Evolutionary conservation across 2,329 filamentous ascomycete genomes (phyloP).

Genomic region (Aspergillus carbonarius): DNA sequence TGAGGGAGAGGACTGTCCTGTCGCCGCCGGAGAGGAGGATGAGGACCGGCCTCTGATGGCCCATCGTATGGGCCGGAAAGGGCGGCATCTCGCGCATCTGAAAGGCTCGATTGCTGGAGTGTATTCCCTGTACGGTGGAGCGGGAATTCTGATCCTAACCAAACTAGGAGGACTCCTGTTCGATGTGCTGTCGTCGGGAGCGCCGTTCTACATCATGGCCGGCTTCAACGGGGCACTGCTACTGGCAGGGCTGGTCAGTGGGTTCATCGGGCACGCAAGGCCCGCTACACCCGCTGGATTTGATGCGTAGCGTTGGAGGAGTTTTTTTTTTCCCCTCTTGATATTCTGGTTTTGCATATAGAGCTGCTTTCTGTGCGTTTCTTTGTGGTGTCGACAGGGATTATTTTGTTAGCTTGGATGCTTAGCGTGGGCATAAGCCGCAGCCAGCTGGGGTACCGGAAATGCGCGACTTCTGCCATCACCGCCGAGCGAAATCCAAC

Average conservation of each 20-base stretch:
- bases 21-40: conserved; percentile 11
- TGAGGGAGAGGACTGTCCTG: conserved; percentile 7
- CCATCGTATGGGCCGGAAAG: conserved; percentile 20
- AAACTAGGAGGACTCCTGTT: conserved; percentile 88
- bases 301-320: neutral
- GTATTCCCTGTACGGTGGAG: conserved; percentile 87
- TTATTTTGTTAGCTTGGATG: neutral
- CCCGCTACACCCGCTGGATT: neutral
- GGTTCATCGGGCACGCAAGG: conserved; percentile 17
- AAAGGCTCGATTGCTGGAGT: conserved; percentile 95
- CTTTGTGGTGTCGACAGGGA: neutral
- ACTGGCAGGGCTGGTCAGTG: conserved; percentile 31
- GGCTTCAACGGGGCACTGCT: conserved; percentile 76
- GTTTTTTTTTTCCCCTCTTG: neutral
- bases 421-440: neutral
- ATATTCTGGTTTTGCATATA: too few species aligned
- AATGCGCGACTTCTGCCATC: too few species aligned
- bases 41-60: conserved; percentile 35
- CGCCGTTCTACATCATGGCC: conserved; percentile 94
- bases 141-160: conserved; percentile 84
- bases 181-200: conserved; percentile 69
- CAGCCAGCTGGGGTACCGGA: neutral
- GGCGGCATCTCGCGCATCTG: conserved; percentile 54
- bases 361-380: neutral
- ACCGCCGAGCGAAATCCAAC: neutral